Evolutionary conservation across 140 eudicot species (phyloP).

Genomic region (Stevia rebaudiana): DNA sequence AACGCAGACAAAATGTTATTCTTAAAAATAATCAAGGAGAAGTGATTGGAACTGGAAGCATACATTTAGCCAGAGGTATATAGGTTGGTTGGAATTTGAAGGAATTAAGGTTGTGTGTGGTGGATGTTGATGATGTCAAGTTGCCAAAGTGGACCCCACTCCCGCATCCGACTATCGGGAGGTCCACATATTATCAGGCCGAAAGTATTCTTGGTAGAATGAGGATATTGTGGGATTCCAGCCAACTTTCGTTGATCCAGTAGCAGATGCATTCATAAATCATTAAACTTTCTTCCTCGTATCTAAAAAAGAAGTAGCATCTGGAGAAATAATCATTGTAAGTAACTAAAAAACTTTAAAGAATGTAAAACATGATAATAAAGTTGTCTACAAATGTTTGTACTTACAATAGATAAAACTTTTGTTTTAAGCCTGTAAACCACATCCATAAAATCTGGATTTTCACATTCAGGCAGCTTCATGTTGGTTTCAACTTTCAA

Average conservation of each 20-base stretch:
- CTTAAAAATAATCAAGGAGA: slow-evolving; percentile 32
- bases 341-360: background rate
- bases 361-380: background rate
- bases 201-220: slow-evolving; percentile 29
- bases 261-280: background rate
- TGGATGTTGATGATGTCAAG: slow-evolving; percentile 46
- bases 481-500: slow-evolving; percentile 38
- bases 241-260: background rate
- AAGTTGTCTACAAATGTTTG: background rate
- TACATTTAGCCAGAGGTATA: slow-evolving; percentile 39
- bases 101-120: slow-evolving; percentile 44
- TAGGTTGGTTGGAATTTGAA: slow-evolving; percentile 44
- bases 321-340: slow-evolving; percentile 38
- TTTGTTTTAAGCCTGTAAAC: slow-evolving; percentile 62
- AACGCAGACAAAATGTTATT: slow-evolving; percentile 47
- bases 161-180: slow-evolving; percentile 44
- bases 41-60: slow-evolving; percentile 50
- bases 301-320: slow-evolving; percentile 67
- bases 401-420: slow-evolving; percentile 65
- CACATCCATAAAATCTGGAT: slow-evolving; percentile 34
- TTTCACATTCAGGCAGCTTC: slow-evolving; percentile 28
- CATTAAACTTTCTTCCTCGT: slow-evolving; percentile 58
- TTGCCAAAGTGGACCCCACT: slow-evolving; percentile 29
- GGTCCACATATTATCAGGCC: slow-evolving; percentile 37
- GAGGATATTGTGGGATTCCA: slow-evolving; percentile 48